phyloP scores from a whole-genome alignment of 192 early-diverging fungal species.

The Coemansia sp. region DNA sequence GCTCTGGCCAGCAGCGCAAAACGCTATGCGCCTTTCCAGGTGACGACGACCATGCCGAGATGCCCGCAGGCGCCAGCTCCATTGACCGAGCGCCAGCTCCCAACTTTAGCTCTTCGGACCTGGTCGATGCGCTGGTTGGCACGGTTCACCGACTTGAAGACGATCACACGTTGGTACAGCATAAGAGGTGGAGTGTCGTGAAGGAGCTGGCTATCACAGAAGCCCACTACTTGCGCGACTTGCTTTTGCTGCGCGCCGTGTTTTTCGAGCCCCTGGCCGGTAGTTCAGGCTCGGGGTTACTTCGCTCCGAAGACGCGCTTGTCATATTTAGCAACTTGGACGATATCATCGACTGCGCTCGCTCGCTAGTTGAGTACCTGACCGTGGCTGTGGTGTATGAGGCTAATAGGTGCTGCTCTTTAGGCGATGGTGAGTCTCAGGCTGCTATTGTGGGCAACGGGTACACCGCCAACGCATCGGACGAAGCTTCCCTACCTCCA shows the following conservation, averaged over 20 bases:
- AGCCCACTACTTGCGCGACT: slow-evolving; percentile 70
- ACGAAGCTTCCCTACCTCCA: background rate
- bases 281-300: slow-evolving; percentile 34
- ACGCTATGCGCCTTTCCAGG: background rate
- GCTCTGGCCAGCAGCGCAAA: background rate
- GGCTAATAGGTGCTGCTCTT: slow-evolving; percentile 36
- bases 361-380: slow-evolving; percentile 67
- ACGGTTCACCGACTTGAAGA: slow-evolving; percentile 53
- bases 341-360: slow-evolving; percentile 69
- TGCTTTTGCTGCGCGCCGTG: slow-evolving; percentile 71
- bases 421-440: slow-evolving; percentile 14
- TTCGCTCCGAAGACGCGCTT: slow-evolving; percentile 66
- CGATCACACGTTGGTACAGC: slow-evolving; percentile 43
- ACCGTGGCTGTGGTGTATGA: slow-evolving; percentile 60
- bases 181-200: slow-evolving; percentile 72
- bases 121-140: slow-evolving; percentile 48
- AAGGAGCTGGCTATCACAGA: slow-evolving; percentile 82
- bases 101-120: slow-evolving; percentile 36
- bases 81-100: slow-evolving; percentile 7
- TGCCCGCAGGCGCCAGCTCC: background rate
- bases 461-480: background rate
- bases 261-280: slow-evolving; percentile 65
- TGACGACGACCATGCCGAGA: background rate
- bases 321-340: slow-evolving; percentile 80
- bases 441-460: background rate